A percentile compares a stretch with the other conserved stretches of the same genome.
Conservation (phyloP, 169 alveolate genomes). For the Condylostoma magnum region DNA sequence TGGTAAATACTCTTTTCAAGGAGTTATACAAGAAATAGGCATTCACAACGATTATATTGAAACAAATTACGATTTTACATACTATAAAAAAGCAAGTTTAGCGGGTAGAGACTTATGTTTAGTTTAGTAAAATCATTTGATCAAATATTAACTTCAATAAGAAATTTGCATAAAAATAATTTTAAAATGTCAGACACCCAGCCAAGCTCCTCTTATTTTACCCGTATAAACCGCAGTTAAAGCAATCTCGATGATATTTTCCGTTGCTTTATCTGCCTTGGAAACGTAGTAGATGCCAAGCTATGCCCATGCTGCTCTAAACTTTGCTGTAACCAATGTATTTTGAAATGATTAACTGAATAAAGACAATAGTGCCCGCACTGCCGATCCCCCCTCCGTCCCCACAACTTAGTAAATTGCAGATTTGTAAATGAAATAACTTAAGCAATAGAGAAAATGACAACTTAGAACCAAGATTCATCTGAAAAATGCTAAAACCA, state of each 20-base stretch:
- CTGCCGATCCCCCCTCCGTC: constrained; percentile 65
- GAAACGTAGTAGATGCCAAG: constrained; percentile 63
- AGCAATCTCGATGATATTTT: constrained; percentile 71
- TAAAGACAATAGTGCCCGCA: constrained; percentile 79
- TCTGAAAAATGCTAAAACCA: constrained; percentile 56
- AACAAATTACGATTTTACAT: too few species aligned
- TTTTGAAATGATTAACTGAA: constrained; percentile 74
- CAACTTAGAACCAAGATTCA: background rate
- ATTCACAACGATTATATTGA: too few species aligned
- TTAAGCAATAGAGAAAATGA: constrained; percentile 1
- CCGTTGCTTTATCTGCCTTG: constrained; percentile 77
- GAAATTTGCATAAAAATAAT: too few species aligned
- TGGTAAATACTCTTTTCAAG: too few species aligned
- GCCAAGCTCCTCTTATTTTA: too few species aligned
- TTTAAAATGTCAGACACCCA: too few species aligned
- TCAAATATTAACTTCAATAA: too few species aligned
- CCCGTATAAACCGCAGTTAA: too few species aligned
- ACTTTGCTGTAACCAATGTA: constrained; percentile 79
- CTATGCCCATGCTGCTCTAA: constrained; percentile 86
- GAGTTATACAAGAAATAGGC: too few species aligned
- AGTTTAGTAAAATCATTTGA: too few species aligned
- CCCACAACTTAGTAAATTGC: constrained; percentile 67
- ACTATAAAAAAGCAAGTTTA: too few species aligned
- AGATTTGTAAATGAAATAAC: constrained; percentile 75
- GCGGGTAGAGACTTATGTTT: too few species aligned